Evolutionary conservation across 768 basidiomycete species (phyloP).

Genomic region (Boletus subparvulus): DNA sequence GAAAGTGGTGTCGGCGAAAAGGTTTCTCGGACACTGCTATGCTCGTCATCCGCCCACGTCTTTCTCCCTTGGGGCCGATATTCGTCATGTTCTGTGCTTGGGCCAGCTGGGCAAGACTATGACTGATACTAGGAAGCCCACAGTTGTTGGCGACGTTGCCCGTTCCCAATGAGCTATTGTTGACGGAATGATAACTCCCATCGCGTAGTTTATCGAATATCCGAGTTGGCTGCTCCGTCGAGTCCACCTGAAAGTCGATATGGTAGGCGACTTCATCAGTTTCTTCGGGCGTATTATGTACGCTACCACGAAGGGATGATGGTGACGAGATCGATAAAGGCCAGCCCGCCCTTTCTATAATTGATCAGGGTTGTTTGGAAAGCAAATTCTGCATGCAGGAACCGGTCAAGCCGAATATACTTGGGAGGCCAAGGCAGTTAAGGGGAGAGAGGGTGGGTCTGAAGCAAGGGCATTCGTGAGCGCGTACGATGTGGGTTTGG

Average conservation of each 20-base stretch:
- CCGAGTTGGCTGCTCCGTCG: slow-evolving; percentile 80
- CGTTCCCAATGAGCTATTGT: slow-evolving; percentile 40
- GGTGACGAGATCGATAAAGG: slow-evolving; percentile 91
- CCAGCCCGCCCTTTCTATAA: slow-evolving; percentile 77
- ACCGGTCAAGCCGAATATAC: slow-evolving; percentile 81
- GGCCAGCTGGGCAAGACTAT: slow-evolving; percentile 9
- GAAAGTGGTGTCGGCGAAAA: slow-evolving; percentile 50
- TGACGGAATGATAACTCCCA: slow-evolving; percentile 67
- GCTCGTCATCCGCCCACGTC: slow-evolving; percentile 27
- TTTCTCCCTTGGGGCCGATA: slow-evolving; percentile 23
- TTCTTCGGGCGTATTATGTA: slow-evolving; percentile 45
- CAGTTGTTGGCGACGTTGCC: not conserved
- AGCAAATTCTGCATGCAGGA: slow-evolving; percentile 67
- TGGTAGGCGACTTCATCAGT: slow-evolving; percentile 77
- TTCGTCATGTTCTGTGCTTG: slow-evolving; percentile 21
- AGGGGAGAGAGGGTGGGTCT: not conserved
- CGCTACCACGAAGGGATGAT: slow-evolving; percentile 76
- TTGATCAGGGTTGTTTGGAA: slow-evolving; percentile 82
- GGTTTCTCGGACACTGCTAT: slow-evolving; percentile 50
- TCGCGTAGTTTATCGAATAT: slow-evolving; percentile 81
- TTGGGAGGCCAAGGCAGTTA: slow-evolving; percentile 39
- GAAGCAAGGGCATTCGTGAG: slow-evolving; percentile 1
- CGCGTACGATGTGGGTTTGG: not conserved
- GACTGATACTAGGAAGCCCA: not conserved
- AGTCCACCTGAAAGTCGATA: slow-evolving; percentile 95